Percentiles rank a stretch among this genome's conserved stretches.
These are phyloP conservation scores for Stagonosporopsis vannaccii DNA, from an alignment of 2,329 filamentous ascomycete species.

Conservation along the genomic window DNA sequence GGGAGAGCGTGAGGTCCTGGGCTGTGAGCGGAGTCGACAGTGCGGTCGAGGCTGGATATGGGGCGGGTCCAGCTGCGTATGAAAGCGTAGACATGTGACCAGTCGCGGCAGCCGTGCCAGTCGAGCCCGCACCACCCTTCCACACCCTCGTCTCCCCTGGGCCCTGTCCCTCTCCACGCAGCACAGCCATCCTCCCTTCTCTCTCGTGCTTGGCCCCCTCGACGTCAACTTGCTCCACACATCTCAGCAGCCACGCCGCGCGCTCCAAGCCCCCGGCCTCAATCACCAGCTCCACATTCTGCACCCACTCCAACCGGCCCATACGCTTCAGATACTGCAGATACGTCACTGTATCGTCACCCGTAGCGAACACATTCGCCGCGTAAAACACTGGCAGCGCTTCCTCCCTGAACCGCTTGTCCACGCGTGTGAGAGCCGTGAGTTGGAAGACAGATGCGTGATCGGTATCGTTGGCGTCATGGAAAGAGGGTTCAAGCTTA, in stretches of 20 bases:
- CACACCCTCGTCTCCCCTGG: background rate
- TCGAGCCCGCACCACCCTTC: background rate
- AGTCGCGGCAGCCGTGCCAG: background rate
- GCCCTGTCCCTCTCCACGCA: background rate
- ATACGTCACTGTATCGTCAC: background rate
- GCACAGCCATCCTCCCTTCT: background rate
- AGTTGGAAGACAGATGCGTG: background rate
- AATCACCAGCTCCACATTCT: background rate
- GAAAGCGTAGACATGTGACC: background rate
- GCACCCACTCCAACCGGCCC: background rate
- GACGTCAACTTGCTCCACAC: conserved; percentile 2
- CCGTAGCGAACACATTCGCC: background rate
- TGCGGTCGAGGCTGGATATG: background rate
- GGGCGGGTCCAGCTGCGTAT: background rate
- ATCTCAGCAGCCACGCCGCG: conserved; percentile 1
- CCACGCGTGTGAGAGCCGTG: background rate
- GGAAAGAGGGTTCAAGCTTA: background rate
- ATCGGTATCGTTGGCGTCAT: conserved; percentile 1
- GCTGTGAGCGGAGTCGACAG: background rate
- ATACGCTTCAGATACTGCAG: background rate
- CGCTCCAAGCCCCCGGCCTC: background rate
- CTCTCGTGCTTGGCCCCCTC: background rate
- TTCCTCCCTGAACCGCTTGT: background rate
- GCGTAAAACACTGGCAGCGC: conserved; percentile 8
- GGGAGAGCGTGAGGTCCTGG: background rate